Evolutionary conservation across 257 asterid genomes (phyloP).

Genomic region (Sherardia arvensis): DNA sequence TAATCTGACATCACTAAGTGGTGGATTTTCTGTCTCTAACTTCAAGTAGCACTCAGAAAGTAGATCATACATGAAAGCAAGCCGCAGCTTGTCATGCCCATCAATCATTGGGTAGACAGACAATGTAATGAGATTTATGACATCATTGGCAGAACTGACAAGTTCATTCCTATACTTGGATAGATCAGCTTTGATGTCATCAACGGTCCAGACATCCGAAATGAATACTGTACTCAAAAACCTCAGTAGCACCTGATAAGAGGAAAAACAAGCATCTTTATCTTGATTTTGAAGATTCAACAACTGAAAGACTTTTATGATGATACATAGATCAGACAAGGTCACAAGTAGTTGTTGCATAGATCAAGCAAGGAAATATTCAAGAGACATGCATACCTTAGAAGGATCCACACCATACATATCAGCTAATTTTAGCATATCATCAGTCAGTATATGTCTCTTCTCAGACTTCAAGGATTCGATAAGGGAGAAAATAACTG

Average conservation of each 20-base stretch:
- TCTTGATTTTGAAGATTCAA: background rate
- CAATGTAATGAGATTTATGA: slow-evolving; percentile 40
- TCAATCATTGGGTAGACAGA: slow-evolving; percentile 63
- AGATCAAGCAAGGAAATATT: background rate
- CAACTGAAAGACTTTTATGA: background rate
- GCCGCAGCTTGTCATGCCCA: slow-evolving; percentile 83
- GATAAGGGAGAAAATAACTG: slow-evolving; percentile 54
- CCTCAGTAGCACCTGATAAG: slow-evolving; percentile 66
- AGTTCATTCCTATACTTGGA: slow-evolving; percentile 50
- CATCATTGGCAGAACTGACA: slow-evolving; percentile 50
- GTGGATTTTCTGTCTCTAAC: slow-evolving; percentile 32
- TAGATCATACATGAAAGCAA: slow-evolving; percentile 60
- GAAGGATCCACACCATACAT: slow-evolving; percentile 61
- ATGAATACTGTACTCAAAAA: slow-evolving; percentile 60
- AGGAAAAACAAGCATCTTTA: slow-evolving; percentile 4
- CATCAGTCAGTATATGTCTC: slow-evolving; percentile 61
- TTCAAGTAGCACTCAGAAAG: slow-evolving; percentile 72
- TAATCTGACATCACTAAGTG: slow-evolving; percentile 21
- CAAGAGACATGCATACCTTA: slow-evolving; percentile 40
- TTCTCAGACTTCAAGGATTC: slow-evolving; percentile 68
- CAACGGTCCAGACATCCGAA: slow-evolving; percentile 68
- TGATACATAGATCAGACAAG: background rate
- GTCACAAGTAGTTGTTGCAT: background rate
- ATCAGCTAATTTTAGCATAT: slow-evolving; percentile 46
- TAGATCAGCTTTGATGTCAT: slow-evolving; percentile 55